Evolutionary conservation across 2,329 filamentous ascomycete species (phyloP).

Genomic region (Exophiala calicioides): DNA sequence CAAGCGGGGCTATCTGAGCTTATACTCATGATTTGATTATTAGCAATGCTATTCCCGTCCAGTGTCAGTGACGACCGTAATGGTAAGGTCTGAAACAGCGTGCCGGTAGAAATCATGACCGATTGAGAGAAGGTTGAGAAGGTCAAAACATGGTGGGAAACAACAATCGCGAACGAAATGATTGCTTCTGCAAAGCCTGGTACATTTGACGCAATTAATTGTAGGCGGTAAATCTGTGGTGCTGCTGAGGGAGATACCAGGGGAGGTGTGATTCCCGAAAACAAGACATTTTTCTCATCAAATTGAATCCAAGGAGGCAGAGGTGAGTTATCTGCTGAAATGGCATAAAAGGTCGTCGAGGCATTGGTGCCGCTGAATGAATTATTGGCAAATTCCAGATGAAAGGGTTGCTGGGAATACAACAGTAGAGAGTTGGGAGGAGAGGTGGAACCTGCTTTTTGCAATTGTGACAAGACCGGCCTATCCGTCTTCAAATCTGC

Average conservation of each 20-base stretch:
- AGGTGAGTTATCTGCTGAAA: slow-evolving; percentile 74
- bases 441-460: slow-evolving; percentile 39
- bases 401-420: slow-evolving; percentile 54
- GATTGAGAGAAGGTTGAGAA: slow-evolving; percentile 60
- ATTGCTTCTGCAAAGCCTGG: slow-evolving; percentile 71
- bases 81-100: slow-evolving; percentile 54
- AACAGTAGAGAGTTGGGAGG: slow-evolving; percentile 42
- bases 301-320: slow-evolving; percentile 85
- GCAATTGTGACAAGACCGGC: slow-evolving; percentile 40
- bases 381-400: slow-evolving; percentile 67
- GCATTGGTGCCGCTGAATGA: slow-evolving; percentile 63
- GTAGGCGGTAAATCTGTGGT: slow-evolving; percentile 71
- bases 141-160: slow-evolving; percentile 69
- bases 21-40: slow-evolving; percentile 55
- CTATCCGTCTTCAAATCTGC: slow-evolving; percentile 39
- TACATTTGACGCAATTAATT: slow-evolving; percentile 76
- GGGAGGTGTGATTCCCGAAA: slow-evolving; percentile 70
- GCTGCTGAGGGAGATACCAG: slow-evolving; percentile 63
- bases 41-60: slow-evolving; percentile 56
- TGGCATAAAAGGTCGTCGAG: slow-evolving; percentile 71
- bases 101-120: slow-evolving; percentile 59
- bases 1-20: slow-evolving; percentile 64
- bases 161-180: slow-evolving; percentile 68
- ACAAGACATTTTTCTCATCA: slow-evolving; percentile 62
- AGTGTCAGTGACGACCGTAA: slow-evolving; percentile 57